Evolutionary conservation across 2,329 filamentous ascomycete genomes (phyloP).

Genomic region (Daldinia sp.): DNA sequence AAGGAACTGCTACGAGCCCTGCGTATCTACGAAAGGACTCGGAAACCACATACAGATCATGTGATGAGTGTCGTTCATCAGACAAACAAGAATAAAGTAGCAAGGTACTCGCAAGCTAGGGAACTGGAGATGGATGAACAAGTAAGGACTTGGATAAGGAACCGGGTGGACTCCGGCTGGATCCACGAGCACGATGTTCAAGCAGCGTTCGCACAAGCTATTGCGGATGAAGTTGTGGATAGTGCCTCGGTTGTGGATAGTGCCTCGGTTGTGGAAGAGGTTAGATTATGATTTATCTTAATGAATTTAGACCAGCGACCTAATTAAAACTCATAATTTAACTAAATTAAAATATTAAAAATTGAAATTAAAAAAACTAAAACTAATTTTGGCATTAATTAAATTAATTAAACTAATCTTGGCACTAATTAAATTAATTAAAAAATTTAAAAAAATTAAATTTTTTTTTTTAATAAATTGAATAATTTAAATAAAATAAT

Average conservation of each 20-base stretch:
- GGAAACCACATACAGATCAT: constrained; percentile 52
- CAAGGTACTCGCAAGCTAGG: constrained; percentile 25
- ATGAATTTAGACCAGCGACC: too few species aligned
- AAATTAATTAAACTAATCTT: too few species aligned
- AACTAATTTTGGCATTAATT: too few species aligned
- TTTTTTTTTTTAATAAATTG: too few species aligned
- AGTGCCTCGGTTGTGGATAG: too few species aligned
- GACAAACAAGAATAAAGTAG: constrained; percentile 43
- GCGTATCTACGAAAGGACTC: constrained; percentile 52
- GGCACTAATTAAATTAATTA: too few species aligned
- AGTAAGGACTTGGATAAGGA: constrained; percentile 48
- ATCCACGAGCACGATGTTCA: constrained; percentile 58
- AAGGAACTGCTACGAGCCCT: constrained; percentile 46
- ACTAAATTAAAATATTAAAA: too few species aligned
- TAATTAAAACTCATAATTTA: too few species aligned
- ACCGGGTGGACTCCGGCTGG: constrained; percentile 52
- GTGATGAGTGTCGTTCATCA: constrained; percentile 49
- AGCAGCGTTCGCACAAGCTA: constrained; percentile 44
- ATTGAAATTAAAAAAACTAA: too few species aligned
- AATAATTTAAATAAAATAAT: too few species aligned
- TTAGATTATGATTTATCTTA: constrained; percentile 19
- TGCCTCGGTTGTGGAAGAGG: background rate
- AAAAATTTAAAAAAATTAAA: too few species aligned
- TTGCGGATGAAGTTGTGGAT: constrained; percentile 6
- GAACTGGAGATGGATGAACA: constrained; percentile 49